phyloP scores from a whole-genome alignment of 108 stramenopile genomes.

The Nitzschia sp. region DNA sequence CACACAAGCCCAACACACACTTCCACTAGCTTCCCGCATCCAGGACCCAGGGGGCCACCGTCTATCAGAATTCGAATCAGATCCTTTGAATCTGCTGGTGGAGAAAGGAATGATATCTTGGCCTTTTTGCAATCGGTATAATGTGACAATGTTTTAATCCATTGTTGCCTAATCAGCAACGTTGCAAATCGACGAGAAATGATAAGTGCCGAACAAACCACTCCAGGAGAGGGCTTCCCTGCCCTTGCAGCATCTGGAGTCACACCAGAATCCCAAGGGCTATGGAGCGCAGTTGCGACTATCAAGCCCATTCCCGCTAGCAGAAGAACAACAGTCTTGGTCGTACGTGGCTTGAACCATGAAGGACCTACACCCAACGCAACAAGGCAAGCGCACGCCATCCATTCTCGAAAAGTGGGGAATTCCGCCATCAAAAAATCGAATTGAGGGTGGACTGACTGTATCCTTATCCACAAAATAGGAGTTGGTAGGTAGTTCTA shows the following conservation, averaged over 20 bases:
- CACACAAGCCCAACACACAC: not conserved
- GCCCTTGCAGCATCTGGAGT: too few relatives aligned
- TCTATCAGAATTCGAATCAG: slow-evolving; percentile 1
- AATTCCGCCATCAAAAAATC: not conserved
- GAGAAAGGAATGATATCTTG: not conserved
- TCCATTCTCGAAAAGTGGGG: not conserved
- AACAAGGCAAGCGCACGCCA: not conserved
- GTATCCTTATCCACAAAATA: too few relatives aligned
- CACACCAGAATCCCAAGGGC: too few relatives aligned
- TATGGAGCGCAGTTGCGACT: too few relatives aligned
- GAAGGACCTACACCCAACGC: not conserved
- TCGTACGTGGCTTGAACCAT: not conserved
- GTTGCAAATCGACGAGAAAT: not conserved
- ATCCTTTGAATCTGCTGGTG: not conserved
- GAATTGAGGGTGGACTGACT: too few relatives aligned
- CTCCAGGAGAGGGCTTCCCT: too few relatives aligned
- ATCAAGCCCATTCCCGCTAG: not conserved
- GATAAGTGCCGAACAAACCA: not conserved
- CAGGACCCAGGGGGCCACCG: slow-evolving; percentile 30
- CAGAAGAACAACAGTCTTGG: not conserved
- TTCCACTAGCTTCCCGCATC: slow-evolving; percentile 16
- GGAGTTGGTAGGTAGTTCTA: too few relatives aligned
- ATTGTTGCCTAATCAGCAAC: not conserved
- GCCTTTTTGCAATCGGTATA: not conserved
- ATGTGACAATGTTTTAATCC: not conserved